These are phyloP conservation scores for Canavalia gladiata DNA, from an alignment of 306 rosid genomes.

Conservation along the genomic window DNA sequence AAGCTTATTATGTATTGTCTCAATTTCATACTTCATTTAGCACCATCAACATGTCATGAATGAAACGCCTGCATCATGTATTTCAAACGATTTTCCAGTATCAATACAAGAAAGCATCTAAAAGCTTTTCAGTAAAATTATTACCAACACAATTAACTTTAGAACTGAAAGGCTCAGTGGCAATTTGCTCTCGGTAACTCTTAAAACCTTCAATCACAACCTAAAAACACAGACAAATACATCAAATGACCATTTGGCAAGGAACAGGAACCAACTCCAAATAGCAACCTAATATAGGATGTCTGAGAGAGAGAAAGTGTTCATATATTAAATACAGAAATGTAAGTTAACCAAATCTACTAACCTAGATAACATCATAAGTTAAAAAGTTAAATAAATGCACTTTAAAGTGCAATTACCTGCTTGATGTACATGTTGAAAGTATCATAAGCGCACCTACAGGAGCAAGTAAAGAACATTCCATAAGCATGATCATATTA, in stretches of 20 bases:
- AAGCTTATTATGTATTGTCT: slow-evolving; percentile 2
- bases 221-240: slow-evolving; percentile 50
- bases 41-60: slow-evolving; percentile 6
- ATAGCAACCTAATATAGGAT: slow-evolving; percentile 10
- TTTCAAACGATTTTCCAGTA: slow-evolving; percentile 20
- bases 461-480: slow-evolving; percentile 29
- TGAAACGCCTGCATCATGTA: slow-evolving; percentile 11
- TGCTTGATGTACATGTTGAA: slow-evolving; percentile 92
- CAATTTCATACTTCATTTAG: background rate
- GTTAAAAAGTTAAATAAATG: slow-evolving; percentile 1
- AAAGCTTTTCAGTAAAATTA: slow-evolving; percentile 39
- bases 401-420: slow-evolving; percentile 59
- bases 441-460: slow-evolving; percentile 54
- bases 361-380: background rate
- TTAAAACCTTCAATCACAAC: slow-evolving; percentile 93
- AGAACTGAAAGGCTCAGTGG: slow-evolving; percentile 96
- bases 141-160: slow-evolving; percentile 99
- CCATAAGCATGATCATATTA: slow-evolving; percentile 40
- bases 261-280: slow-evolving; percentile 19
- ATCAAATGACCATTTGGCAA: slow-evolving; percentile 25
- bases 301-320: background rate
- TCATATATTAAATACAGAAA: slow-evolving; percentile 18
- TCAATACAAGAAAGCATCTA: slow-evolving; percentile 37
- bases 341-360: background rate
- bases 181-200: slow-evolving; percentile 93